Evolutionary conservation across 305 asterid genomes (phyloP), one percentile per base, ranked within the genome.

Genomic region (Solanum hybrid): DNA sequence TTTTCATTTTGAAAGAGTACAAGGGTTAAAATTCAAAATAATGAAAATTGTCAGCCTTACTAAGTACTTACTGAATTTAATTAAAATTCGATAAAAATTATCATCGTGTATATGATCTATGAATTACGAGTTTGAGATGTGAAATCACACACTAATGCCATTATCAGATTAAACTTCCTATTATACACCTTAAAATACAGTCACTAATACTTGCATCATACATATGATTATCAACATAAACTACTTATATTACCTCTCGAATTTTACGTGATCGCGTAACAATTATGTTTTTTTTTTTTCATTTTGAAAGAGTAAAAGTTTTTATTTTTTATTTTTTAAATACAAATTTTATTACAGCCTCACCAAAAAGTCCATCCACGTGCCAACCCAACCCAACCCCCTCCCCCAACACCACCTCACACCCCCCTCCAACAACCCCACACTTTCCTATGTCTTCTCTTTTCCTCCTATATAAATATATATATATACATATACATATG

Each of bases 311-410:
- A 16, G 29, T 77, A 9, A 6, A 69, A 87, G 4, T 5, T 40
- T 40, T 40, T 40, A 2, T 37, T 31, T 31, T 31, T 31, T 31
- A 72, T 51, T 71, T 13, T 46, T 66, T 9, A 35, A 86, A 37
- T 80, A 35, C 11, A 37, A 3, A 16, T 56, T 64, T 60, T 64
- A 24, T 26, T 88, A 66, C 56, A 35, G 5, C 66, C 66, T 79
- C 87, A 42, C 89, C 69, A 91, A 90, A 46, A 93, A 88, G 93
- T 90, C 93, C 78, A 92, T 79, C 89, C 96, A 92, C 96, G 94
- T 93, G 95, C 91, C 37, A 46, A 11, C 79, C n/a, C 38, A 5
- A 14, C 60, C 79, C 38, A 5, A 14, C 60, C 79, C n/a, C 8
- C 7, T 35, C 38, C 2, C 5, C 8, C 24, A 6, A 34, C 78